Evolutionary conservation across 2,329 filamentous ascomycete species (phyloP).

Genomic region (Leptoxyphium fumago): DNA sequence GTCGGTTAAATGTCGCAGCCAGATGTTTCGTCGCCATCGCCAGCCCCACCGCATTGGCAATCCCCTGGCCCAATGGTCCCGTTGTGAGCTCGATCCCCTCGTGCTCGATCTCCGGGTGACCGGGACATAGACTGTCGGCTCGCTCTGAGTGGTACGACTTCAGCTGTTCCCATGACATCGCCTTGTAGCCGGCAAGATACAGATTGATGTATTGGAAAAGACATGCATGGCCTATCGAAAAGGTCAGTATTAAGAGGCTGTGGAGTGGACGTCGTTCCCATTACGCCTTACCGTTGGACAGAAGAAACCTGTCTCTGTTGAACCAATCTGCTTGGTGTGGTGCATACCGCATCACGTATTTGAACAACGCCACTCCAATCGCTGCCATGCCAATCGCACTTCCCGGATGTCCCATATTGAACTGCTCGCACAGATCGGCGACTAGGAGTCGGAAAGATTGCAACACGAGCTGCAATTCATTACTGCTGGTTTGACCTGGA

Average conservation of each 20-base stretch:
- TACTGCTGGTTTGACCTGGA: conserved; percentile 1
- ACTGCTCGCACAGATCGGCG: conserved; percentile 55
- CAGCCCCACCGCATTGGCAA: conserved; percentile 46
- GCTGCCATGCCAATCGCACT: conserved; percentile 31
- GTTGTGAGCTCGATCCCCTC: conserved; percentile 46
- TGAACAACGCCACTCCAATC: conserved; percentile 29
- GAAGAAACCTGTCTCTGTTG: conserved; percentile 30
- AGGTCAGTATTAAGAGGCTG: too few relatives aligned
- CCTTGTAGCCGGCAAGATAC: conserved; percentile 39
- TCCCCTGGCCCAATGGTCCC: conserved; percentile 43
- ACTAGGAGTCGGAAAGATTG: conserved; percentile 43
- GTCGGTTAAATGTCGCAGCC: conserved; percentile 38
- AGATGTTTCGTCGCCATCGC: conserved; percentile 44
- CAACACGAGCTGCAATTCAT: conserved; percentile 35
- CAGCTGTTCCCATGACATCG: conserved; percentile 42
- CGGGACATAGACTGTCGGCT: conserved; percentile 33
- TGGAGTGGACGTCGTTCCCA: background rate
- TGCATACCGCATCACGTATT: conserved; percentile 29
- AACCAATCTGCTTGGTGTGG: conserved; percentile 26
- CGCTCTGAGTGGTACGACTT: conserved; percentile 37
- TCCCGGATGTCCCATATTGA: conserved; percentile 53
- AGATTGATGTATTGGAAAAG: conserved; percentile 42
- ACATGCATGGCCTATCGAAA: conserved; percentile 30
- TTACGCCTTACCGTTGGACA: conserved; percentile 23
- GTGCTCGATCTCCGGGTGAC: conserved; percentile 43